Evolutionary conservation across 202 grass and related monocot species (phyloP), one percentile per base, ranked within the genome.

Genomic region (Tripidium arundinaceum): DNA sequence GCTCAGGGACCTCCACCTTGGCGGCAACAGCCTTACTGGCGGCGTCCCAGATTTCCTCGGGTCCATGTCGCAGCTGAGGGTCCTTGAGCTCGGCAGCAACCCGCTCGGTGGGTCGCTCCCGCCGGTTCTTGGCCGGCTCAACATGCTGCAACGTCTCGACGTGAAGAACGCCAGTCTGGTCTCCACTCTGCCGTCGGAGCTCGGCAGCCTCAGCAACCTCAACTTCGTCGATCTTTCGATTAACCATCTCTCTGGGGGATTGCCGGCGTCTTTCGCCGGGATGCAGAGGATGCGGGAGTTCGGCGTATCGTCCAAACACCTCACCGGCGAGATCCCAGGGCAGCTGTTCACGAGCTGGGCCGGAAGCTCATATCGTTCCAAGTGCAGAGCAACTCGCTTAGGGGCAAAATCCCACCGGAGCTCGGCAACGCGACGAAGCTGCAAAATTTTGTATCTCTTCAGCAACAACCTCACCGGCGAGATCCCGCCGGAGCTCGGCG

Each of bases 331-430:
- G 62, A 91, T 94, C n/a, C 84, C 87, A 3, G 37, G 75, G 12
- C 2, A 0, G 15, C 76, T 88, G 21, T 93, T 91, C 77, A 37
- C 65, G 41, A 80, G 21, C 72, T 97, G n/a, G 91, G 94, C 87
- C 89, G 4, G 72, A n/a, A 93, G 57, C 89, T 97, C n/a, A 82
- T 89, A 45, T 87, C 77, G 0, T 97, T 97, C 68, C 86, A 87
- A 54, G 72, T 52, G 3, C 85, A 85, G 71, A 77, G 0, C 4
- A 90, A 97, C 22, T 38, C 12, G 0, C 65, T 97, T 11, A 41
- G 0, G 0, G 86, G 93, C 1, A 13, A 1, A 13, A 85, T 97
- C 33, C 88, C 93, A 0, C 65, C 45, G 18, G 84, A 90, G 76
- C 39, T 97, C 50, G 87, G 91, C 12, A 69, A 81, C 22, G 73